Percentiles rank a stretch among this genome's conserved stretches.
Evolutionary conservation across 345 rosid genomes (phyloP).

Genomic region (Melaleuca quinquenervia): DNA sequence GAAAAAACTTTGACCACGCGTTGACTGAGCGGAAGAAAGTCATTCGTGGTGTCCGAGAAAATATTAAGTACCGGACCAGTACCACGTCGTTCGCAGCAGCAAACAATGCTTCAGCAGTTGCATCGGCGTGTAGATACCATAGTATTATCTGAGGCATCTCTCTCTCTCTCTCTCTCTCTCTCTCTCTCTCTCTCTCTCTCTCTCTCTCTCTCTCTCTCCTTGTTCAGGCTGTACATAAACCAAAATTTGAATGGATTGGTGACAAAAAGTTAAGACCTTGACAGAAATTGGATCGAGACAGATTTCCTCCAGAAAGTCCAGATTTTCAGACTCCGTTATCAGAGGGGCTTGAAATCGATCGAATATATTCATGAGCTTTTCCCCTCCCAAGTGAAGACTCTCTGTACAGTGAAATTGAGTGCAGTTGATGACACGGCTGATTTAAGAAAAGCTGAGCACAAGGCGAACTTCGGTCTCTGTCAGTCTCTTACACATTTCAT

Average conservation of each 20-base stretch:
- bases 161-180: too few relatives aligned
- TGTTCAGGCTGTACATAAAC: not conserved
- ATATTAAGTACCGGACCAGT: too few relatives aligned
- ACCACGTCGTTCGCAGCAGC: too few relatives aligned
- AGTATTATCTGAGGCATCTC: not conserved
- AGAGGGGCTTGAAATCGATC: not conserved
- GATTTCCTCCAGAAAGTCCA: not conserved
- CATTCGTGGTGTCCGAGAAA: not conserved
- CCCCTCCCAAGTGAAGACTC: not conserved
- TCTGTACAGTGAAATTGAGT: not conserved
- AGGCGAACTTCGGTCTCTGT: not conserved
- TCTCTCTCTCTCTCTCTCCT: not conserved
- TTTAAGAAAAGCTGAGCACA: not conserved
- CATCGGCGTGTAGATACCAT: not conserved
- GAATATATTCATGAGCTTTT: not conserved
- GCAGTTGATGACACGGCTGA: not conserved
- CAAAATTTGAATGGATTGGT: not conserved
- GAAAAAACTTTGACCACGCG: not conserved
- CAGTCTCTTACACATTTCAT: not conserved
- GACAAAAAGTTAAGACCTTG: not conserved
- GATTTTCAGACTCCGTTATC: not conserved
- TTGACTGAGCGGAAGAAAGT: not conserved
- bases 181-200: too few relatives aligned
- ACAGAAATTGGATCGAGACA: not conserved
- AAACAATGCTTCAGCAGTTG: slow-evolving; percentile 17